Conservation (phyloP, 257 asterid species). For the Mentha longifolia region DNA sequence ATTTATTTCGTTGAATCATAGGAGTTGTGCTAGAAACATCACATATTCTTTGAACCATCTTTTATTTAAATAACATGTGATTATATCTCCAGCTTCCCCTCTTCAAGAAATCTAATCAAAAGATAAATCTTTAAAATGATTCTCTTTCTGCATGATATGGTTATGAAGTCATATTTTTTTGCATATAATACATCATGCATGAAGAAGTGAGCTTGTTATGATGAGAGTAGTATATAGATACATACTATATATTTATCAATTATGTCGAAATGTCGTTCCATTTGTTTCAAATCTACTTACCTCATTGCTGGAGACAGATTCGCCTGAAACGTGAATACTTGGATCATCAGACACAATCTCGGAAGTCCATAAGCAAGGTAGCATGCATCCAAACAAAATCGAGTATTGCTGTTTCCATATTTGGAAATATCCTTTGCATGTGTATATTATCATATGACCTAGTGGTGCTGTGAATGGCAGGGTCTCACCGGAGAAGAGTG, state of each 20-base stretch:
- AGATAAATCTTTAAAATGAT: constrained; percentile 13
- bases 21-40: too few species aligned
- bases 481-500: constrained; percentile 93
- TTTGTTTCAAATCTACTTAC: constrained; percentile 25
- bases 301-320: constrained; percentile 60
- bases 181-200: constrained; percentile 21
- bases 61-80: background rate
- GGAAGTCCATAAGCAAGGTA: constrained; percentile 64
- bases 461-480: constrained; percentile 43
- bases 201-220: constrained; percentile 13
- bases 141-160: constrained; percentile 15
- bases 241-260: constrained; percentile 22
- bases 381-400: constrained; percentile 30
- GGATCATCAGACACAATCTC: constrained; percentile 70
- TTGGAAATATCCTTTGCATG: constrained; percentile 15
- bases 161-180: background rate
- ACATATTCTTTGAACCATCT: too few species aligned
- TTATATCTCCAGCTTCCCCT: constrained; percentile 6
- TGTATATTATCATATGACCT: constrained; percentile 28
- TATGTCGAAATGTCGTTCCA: background rate
- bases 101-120: constrained; percentile 13
- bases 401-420: constrained; percentile 20
- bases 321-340: constrained; percentile 96
- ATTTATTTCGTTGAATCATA: too few species aligned
- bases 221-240: background rate